A percentile compares a stretch with the other conserved stretches of the same genome.
These are phyloP conservation scores for Aspergillus amoenus DNA, from an alignment of 2,329 filamentous ascomycete genomes.

Conservation along the genomic window DNA sequence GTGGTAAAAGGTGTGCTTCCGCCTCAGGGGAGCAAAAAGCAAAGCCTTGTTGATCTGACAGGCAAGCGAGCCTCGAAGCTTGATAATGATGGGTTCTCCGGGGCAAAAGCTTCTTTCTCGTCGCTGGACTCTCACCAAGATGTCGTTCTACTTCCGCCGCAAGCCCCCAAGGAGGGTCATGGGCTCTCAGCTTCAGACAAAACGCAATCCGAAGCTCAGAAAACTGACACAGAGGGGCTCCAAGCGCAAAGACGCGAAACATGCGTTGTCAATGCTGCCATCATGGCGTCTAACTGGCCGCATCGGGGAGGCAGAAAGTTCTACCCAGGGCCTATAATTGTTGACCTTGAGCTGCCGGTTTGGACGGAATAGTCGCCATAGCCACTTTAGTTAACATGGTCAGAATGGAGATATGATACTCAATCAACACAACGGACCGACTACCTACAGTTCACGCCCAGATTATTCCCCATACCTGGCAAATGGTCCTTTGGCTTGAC, in stretches of 20 bases:
- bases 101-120: background rate
- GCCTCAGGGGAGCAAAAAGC: conserved; percentile 52
- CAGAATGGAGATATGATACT: background rate
- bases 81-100: conserved; percentile 27
- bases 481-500: background rate
- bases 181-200: background rate
- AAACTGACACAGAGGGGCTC: background rate
- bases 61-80: conserved; percentile 38
- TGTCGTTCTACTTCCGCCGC: conserved; percentile 10
- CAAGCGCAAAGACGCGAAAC: conserved; percentile 59
- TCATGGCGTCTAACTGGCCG: conserved; percentile 67
- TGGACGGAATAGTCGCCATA: conserved; percentile 8
- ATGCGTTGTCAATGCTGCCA: conserved; percentile 76
- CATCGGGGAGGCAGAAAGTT: conserved; percentile 61
- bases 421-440: background rate
- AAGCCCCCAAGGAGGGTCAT: background rate
- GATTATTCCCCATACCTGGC: background rate
- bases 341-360: conserved; percentile 68
- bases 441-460: background rate
- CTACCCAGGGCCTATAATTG: conserved; percentile 74
- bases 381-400: too few relatives aligned
- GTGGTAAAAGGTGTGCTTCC: conserved; percentile 32
- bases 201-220: background rate
- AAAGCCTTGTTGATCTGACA: conserved; percentile 55
- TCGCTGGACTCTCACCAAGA: conserved; percentile 8